Evolutionary conservation across 2,329 filamentous ascomycete genomes (phyloP).

Genomic region (Ilyonectria robusta): DNA sequence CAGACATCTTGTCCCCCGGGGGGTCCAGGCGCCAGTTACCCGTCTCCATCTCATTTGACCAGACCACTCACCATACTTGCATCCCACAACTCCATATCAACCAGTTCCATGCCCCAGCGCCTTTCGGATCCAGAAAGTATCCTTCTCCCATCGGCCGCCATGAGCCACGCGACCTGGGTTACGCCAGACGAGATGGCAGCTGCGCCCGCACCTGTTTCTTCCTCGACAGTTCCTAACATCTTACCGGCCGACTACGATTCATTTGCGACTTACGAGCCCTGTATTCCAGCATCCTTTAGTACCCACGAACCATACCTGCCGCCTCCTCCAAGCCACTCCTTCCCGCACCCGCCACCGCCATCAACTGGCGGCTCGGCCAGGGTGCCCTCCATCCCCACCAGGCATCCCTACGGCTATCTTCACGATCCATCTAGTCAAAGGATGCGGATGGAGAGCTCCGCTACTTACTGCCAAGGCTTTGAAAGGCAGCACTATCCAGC

Average conservation of each 20-base stretch:
- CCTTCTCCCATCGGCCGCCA: constrained; percentile 50
- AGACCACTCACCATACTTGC: constrained; percentile 61
- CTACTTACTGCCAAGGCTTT: constrained; percentile 39
- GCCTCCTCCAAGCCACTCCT: constrained; percentile 48
- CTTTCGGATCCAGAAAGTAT: constrained; percentile 34
- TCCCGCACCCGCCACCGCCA: constrained; percentile 40
- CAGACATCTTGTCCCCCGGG: constrained; percentile 47
- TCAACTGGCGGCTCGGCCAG: constrained; percentile 36
- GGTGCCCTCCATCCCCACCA: constrained; percentile 33
- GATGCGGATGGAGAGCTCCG: constrained; percentile 40
- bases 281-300: constrained; percentile 59
- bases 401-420: constrained; percentile 44
- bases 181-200: constrained; percentile 57
- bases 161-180: constrained; percentile 62
- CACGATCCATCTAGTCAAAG: constrained; percentile 39
- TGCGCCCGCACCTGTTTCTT: constrained; percentile 48
- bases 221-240: constrained; percentile 60
- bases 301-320: constrained; percentile 62
- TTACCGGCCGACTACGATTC: constrained; percentile 66
- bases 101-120: constrained; percentile 57
- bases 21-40: constrained; percentile 60
- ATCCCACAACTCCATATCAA: constrained; percentile 56
- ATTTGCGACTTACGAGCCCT: constrained; percentile 63
- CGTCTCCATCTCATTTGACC: constrained; percentile 60
- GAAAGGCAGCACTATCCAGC: constrained; percentile 42